phyloP scores from a whole-genome alignment of 805 yeast species.

The Scheffersomyces amazonensis region DNA sequence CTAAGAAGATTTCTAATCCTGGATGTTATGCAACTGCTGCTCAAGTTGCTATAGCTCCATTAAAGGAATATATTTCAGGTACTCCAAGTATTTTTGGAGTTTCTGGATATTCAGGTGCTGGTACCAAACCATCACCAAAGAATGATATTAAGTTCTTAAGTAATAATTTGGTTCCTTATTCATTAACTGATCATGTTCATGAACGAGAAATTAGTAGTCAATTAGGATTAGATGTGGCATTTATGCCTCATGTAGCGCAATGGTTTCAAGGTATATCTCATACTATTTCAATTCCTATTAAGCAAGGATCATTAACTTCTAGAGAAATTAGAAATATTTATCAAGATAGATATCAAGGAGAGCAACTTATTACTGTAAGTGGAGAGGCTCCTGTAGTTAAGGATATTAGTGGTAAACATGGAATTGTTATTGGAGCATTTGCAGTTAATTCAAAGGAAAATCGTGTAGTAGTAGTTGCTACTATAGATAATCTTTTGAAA shows the following conservation, averaged over 20 bases:
- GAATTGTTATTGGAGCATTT: constrained; percentile 93
- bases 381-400: constrained; percentile 93
- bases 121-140: constrained; percentile 97
- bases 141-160: constrained; percentile 74
- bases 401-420: constrained; percentile 91
- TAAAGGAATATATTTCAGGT: constrained; percentile 64
- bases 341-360: constrained; percentile 85
- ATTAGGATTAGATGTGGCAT: constrained; percentile 77
- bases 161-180: constrained; percentile 90
- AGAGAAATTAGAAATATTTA: constrained; percentile 82
- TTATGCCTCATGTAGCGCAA: constrained; percentile 96
- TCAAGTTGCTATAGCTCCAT: constrained; percentile 87
- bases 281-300: constrained; percentile 87
- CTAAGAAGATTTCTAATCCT: constrained; percentile 88
- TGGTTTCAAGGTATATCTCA: constrained; percentile 99
- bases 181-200: constrained; percentile 94
- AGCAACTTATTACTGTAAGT: constrained; percentile 75
- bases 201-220: constrained; percentile 88
- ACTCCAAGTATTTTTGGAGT: constrained; percentile 90
- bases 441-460: constrained; percentile 86
- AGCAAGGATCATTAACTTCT: constrained; percentile 59
- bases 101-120: constrained; percentile 98
- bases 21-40: constrained; percentile 99
- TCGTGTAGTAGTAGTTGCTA: constrained; percentile 91
- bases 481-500: constrained; percentile 91